Base-by-base conservation (phyloP, 768 basidiomycete species). In the Xerocomus spinulosus region DNA sequence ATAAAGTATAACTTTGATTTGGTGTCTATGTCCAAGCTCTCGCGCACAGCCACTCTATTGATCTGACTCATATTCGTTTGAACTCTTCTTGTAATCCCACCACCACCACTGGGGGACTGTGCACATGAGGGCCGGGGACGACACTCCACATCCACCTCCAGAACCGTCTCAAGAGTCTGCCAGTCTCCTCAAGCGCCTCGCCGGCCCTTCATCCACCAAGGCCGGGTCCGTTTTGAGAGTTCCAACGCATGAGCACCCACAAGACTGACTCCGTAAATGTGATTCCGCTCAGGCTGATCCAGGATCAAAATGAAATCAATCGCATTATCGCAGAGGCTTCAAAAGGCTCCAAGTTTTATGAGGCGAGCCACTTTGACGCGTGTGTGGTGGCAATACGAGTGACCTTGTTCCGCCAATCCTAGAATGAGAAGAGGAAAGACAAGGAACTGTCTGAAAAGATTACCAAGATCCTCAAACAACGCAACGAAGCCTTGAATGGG, bases 391-490 rank as follows among this genome's bases (percentile, higher is more conserved):
- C 33, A 26, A 46, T 13, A 28, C 10, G 35, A 44, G 48, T 44
- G 45, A 46, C 41, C 40, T 37, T 13, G 24, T n/a, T 43, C 29
- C 17, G 23, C 18, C 28, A 32, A 44, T 34, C 49, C 51, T 57
- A 90, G 81, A 92, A 94, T 55, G 92, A 96, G 71, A 92, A 90
- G 65, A 79, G 80, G 60, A 93, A 89, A 61, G 92, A 97, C 66
- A 83, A 83, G 55, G 87, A 90, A 42, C 68, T 96, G 38, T 91
- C 86, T 0, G 77, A 81, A 48, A 79, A 84, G 54, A 92, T 97
- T 46, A 68, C 76, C 40, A 80, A 73, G 58, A 80, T 92, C 29
- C 67, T 91, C 45, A 78, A 78, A 51, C 76, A 76, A 51, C 75
- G 80, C 20, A 82, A 88, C 53, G 80, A 83, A 36, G 70, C 73